These are phyloP conservation scores for Mercurialis annua DNA, from an alignment of 345 rosid genomes.

Conservation along the genomic window DNA sequence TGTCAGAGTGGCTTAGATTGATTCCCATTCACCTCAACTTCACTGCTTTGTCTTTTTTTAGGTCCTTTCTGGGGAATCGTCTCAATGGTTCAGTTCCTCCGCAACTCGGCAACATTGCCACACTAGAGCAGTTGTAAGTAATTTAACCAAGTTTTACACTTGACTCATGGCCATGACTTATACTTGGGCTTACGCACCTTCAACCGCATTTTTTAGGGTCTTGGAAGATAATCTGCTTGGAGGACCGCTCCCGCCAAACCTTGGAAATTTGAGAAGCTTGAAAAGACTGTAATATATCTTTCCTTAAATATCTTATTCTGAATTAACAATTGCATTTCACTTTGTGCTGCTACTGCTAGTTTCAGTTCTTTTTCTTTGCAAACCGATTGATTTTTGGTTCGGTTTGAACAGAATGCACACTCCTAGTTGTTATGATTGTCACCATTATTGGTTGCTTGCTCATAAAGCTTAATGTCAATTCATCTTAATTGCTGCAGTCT, in stretches of 20 bases:
- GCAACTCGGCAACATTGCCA: constrained; percentile 50
- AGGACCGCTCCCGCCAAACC: constrained; percentile 56
- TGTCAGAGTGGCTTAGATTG: not conserved
- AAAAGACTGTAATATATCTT: constrained; percentile 44
- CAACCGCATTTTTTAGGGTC: constrained; percentile 37
- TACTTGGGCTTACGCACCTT: not conserved
- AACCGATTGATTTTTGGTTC: not conserved
- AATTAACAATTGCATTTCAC: not conserved
- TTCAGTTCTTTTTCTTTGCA: not conserved
- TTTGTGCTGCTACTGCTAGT: not conserved
- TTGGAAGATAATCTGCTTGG: constrained; percentile 57
- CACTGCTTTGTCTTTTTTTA: constrained; percentile 18
- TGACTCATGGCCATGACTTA: not conserved
- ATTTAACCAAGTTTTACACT: not conserved
- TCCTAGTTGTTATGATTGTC: not conserved
- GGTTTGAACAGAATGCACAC: no score
- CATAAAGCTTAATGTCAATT: no score
- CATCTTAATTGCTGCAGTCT: constrained; percentile 47
- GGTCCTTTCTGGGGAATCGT: constrained; percentile 63
- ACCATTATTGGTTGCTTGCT: not conserved
- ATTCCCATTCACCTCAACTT: constrained; percentile 2
- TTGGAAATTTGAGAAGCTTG: constrained; percentile 59
- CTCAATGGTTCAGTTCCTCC: constrained; percentile 58
- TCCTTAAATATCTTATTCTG: not conserved
- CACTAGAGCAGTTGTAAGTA: constrained; percentile 61